Evolutionary conservation across 306 rosid genomes (phyloP), one percentile per base, ranked within the genome.

Genomic region (Delonix regia): DNA sequence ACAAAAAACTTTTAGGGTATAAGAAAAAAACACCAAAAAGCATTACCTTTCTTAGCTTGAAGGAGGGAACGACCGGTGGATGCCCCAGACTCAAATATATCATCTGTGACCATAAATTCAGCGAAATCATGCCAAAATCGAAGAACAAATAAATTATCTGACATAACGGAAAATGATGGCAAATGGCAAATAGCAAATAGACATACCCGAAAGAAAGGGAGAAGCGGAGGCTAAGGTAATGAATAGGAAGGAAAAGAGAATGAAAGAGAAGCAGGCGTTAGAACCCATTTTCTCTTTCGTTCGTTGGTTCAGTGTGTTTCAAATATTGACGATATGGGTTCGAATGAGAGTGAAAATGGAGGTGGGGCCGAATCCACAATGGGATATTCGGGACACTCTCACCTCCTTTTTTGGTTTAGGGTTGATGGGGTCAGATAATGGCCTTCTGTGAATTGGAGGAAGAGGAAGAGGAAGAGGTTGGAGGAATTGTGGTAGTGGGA

Each of bases 41-140:
- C 38, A 42, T 55, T 86, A 95, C 99, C 64, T 84, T 87, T 86
- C 85, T 74, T 80, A 73, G 88, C 82, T 78, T 95, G 98, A 51
- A 95, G 94, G 69, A 95, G 99, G 78, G 91, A 81, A 69, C 98
- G 98, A 6, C 89, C 84, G 0, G 67, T 68, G 36, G 83, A 70
- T 78, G 22, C 69, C 61, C 61, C 85, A 12, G 87, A 52, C 0
- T 63, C 81, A 68, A 91, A 88, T 42, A 86, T 64, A 12, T 66
- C 77, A 82, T 90, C 99, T 93, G 84, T 12, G 53, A 78, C 80
- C 8, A 66, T 2, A 16, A 52, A 71, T 1, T 47, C 3, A 68
- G 42, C 8, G n/a, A 27, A 34, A 83, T 78, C 27, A 78, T 11
- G 42, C 19, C n/a, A 42, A 51, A 14, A 6, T 25, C 0, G 4